Evolutionary conservation across 2,329 filamentous ascomycete species (phyloP), one percentile per base, ranked within the genome.

Genomic region (Ascochyta pisi): DNA sequence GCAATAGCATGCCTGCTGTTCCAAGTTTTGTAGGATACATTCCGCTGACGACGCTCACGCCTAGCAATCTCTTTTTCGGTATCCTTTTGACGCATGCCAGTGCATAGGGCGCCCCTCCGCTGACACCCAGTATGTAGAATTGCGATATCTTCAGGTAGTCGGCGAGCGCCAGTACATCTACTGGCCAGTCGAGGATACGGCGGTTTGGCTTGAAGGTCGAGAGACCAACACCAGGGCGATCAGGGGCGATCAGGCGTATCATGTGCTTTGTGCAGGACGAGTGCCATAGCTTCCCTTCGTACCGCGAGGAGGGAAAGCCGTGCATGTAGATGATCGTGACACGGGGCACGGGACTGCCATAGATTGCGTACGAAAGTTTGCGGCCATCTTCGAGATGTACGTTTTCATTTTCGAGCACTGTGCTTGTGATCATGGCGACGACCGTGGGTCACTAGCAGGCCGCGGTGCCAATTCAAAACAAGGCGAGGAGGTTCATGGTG

Each of bases 41-140:
- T 0, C 67, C 69, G 10, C 65, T 65, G 26, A 69, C 63, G 12
- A 73, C 56, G 1, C 61, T 64, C 7, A 52, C 70, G 13, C 65
- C 68, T 10, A 66, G 42, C 5, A 73, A 46, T 5, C 70, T 61
- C 15, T 64, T 61, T 24, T 54, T 62, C 7, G 77, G 73, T 15
- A 82, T 62, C 4, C 59, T 55, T 38, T 74, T 69, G 12, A 80
- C 74, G 59, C 80, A 83, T 22, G 80, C 81, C 10, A 83, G 64
- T 2, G 76, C 75, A 60, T 80, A 83, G 0, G 81, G 79, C 2
- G 78, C 78, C 19, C 82, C 81, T 7, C 80, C 81, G 0, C 77
- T 81, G 4, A 75, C 66, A 2, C 79, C 80, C 6, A 83, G 57
- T 22, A 83, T 68, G 15, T 74, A 73, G 63, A 80, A 83, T 5